These are phyloP conservation scores for Rhodomyrtus tomentosa DNA, from an alignment of 345 rosid species.

Conservation along the genomic window DNA sequence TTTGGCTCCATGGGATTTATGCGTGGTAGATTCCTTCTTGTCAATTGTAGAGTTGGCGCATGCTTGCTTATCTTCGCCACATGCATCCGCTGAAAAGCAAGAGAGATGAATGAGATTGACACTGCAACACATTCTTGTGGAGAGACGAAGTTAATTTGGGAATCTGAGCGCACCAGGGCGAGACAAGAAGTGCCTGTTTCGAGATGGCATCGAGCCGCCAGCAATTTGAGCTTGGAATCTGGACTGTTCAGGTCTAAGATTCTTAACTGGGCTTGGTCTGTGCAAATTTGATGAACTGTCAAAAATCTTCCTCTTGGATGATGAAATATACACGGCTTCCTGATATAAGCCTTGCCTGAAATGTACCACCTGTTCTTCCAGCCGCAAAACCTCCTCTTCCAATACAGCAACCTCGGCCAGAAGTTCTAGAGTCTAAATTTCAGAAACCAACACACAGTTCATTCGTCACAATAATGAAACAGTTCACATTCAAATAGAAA, in stretches of 20 bases:
- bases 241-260: constrained; percentile 13
- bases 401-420: constrained; percentile 93
- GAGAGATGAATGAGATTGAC: background rate
- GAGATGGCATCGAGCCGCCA: background rate
- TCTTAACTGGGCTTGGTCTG: constrained; percentile 11
- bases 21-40: constrained; percentile 11
- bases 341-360: constrained; percentile 62
- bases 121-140: background rate
- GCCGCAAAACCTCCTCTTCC: constrained; percentile 82
- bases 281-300: constrained; percentile 12
- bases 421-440: constrained; percentile 60
- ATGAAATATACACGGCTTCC: constrained; percentile 55
- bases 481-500: background rate
- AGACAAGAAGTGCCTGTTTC: constrained; percentile 7
- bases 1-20: constrained; percentile 16
- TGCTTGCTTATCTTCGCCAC: constrained; percentile 32
- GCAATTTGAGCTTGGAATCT: background rate
- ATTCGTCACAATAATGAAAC: background rate
- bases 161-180: constrained; percentile 21
- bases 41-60: constrained; percentile 12
- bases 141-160: background rate
- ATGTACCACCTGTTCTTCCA: constrained; percentile 73
- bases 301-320: constrained; percentile 34
- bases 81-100: constrained; percentile 17
- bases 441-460: background rate